Base-by-base conservation (phyloP, 176 grass and related monocot species). In the Triticum dicoccoides region DNA sequence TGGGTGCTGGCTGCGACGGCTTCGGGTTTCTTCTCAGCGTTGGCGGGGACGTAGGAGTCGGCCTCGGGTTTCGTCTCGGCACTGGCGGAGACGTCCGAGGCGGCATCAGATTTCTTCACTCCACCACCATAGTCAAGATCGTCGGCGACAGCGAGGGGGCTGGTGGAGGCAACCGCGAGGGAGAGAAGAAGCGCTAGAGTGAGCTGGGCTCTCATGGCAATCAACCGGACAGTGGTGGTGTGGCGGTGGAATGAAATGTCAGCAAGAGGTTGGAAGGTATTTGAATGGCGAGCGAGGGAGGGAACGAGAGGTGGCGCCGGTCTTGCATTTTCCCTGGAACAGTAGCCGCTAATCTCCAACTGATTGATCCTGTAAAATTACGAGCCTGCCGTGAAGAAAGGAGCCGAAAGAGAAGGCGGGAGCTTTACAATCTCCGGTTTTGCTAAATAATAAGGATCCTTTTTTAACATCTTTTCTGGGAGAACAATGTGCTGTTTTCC, bases 151-250 rank as follows among this genome's bases (percentile, higher is more conserved):
- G 24, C 86, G 0, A 69, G 27, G 3, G 18, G 20, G 6, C 63
- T n/a, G 0, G 45, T 39, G 35, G 65, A 30, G n/a, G 73, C 4
- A 30, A 73, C 21, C 54, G 27, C 8, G 13, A 91, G 21, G 49
- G 86, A 34, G 9, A 89, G 42, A 37, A 89, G 32, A 34, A 88
- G 23, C 7, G 27, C 18, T 38, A 91, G 33, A 45, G 79, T 34
- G 11, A 90, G 64, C n/a, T 59, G 54, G 1, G 77, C 12, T 64
- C 44, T 82, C 87, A 89, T 89, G 1, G 24, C 64, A 56, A 59
- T 15, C 30, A 61, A 15, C 8, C 39, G 35, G 18, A 3, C 2
- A 17, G 11, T 6, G 77, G 77, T 25, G 47, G 87, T 10, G 5
- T 9, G 58, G 77, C 21, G 32, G 87, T 10, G 5, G 27, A 24